These are phyloP conservation scores for Thuidium tamariscinum DNA, from an alignment of 225 moss, liverwort and hornwort genomes.

Conservation along the genomic window DNA sequence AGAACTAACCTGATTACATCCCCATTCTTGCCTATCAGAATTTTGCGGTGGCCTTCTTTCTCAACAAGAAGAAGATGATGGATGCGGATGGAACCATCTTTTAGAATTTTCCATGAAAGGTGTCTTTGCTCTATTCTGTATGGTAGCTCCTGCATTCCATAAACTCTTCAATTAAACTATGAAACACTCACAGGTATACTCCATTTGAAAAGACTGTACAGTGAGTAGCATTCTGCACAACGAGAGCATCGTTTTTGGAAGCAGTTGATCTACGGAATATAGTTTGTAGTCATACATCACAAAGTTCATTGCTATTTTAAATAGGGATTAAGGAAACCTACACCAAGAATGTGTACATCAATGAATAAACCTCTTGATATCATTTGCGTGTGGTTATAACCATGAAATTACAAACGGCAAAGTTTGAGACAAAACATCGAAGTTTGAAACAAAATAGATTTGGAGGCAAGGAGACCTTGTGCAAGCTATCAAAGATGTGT, in stretches of 20 bases:
- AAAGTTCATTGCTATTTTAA: background rate
- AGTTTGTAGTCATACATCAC: background rate
- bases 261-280: background rate
- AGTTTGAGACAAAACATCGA: too few relatives aligned
- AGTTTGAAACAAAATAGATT: background rate
- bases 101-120: constrained; percentile 84
- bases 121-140: constrained; percentile 88
- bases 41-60: constrained; percentile 90
- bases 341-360: background rate
- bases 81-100: constrained; percentile 92
- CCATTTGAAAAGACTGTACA: background rate
- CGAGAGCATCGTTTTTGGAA: background rate
- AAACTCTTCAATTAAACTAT: background rate
- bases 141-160: constrained; percentile 69
- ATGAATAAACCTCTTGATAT: background rate
- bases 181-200: background rate
- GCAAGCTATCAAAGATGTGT: constrained; percentile 82
- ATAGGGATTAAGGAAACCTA: background rate
- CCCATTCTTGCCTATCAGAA: constrained; percentile 83
- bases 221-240: background rate
- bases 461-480: constrained; percentile 51
- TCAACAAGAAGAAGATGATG: constrained; percentile 80
- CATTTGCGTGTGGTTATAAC: background rate
- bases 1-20: constrained; percentile 74
- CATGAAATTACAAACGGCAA: background rate